phyloP scores from a whole-genome alignment of 176 grass and related monocot genomes.

The Paspalum vaginatum region DNA sequence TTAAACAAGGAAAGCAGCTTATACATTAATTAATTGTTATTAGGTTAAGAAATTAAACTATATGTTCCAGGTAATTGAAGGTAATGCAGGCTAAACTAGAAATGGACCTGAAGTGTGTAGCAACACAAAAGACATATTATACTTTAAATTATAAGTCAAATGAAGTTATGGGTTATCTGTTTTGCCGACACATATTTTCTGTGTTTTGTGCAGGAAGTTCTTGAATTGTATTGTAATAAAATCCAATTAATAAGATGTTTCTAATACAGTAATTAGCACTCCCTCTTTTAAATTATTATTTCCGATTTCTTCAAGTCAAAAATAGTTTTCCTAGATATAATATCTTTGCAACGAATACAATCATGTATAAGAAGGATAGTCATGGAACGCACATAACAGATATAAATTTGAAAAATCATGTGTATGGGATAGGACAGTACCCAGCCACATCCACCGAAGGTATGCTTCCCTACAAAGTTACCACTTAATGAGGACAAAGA shows the following conservation, averaged over 20 bases:
- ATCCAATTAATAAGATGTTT: neutral
- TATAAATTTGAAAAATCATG: too few species aligned
- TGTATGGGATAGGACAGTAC: too few species aligned
- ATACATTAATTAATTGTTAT: constrained; percentile 17
- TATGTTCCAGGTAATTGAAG: constrained; percentile 18
- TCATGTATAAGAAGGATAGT: neutral
- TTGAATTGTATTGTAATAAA: neutral
- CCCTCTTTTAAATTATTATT: neutral
- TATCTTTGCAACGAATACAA: neutral
- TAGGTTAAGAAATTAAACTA: constrained; percentile 33
- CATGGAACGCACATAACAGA: neutral
- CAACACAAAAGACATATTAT: neutral
- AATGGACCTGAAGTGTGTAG: neutral
- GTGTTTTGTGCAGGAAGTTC: neutral
- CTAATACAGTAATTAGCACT: neutral
- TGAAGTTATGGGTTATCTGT: neutral
- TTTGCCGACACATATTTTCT: neutral
- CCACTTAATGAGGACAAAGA: too few species aligned
- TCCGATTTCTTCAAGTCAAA: neutral
- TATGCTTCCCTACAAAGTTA: too few species aligned
- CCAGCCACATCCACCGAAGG: too few species aligned
- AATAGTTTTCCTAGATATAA: neutral
- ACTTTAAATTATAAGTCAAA: neutral
- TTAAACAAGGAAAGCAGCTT: constrained; percentile 43
- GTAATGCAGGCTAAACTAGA: constrained; percentile 12